A percentile compares a stretch with the other conserved stretches of the same genome.
These are phyloP conservation scores for Cerrena zonata DNA, from an alignment of 1,284 basidiomycete species.

Conservation along the genomic window DNA sequence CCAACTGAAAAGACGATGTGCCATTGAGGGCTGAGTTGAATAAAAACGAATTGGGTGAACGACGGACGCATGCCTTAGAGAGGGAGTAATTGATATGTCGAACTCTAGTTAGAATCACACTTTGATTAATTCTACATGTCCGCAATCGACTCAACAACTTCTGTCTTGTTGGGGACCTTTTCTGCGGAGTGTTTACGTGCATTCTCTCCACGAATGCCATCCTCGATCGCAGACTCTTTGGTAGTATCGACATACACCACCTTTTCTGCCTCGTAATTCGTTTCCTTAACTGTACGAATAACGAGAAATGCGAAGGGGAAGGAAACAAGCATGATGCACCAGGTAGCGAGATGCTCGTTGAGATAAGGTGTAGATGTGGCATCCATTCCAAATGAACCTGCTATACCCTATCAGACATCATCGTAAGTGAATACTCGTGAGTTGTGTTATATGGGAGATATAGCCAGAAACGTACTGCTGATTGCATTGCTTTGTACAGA, in stretches of 20 bases:
- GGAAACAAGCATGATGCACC: slow-evolving; percentile 33
- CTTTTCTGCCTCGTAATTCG: slow-evolving; percentile 34
- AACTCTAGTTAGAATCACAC: too few relatives aligned
- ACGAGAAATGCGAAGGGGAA: slow-evolving; percentile 34
- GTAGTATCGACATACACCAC: slow-evolving; percentile 29
- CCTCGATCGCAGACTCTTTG: slow-evolving; percentile 17
- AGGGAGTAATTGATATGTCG: too few relatives aligned
- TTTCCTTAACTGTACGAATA: slow-evolving; percentile 34
- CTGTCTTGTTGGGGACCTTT: too few relatives aligned
- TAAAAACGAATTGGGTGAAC: too few relatives aligned
- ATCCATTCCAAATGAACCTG: slow-evolving; percentile 44
- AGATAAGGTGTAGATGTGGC: slow-evolving; percentile 35
- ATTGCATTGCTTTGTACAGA: slow-evolving; percentile 37
- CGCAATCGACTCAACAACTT: too few relatives aligned
- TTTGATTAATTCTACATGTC: too few relatives aligned
- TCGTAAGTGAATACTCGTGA: background rate
- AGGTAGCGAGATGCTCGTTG: slow-evolving; percentile 35
- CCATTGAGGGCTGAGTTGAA: too few relatives aligned
- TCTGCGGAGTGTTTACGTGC: too few relatives aligned
- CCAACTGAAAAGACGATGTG: too few relatives aligned
- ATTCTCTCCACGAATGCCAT: too few relatives aligned
- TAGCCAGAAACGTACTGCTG: slow-evolving; percentile 21
- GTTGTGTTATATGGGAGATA: background rate
- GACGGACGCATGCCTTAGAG: too few relatives aligned
- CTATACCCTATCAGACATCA: slow-evolving; percentile 25